Evolutionary conservation across 768 basidiomycete species (phyloP), one percentile per base, ranked within the genome.

Genomic region (Pulveroboletus sp.): DNA sequence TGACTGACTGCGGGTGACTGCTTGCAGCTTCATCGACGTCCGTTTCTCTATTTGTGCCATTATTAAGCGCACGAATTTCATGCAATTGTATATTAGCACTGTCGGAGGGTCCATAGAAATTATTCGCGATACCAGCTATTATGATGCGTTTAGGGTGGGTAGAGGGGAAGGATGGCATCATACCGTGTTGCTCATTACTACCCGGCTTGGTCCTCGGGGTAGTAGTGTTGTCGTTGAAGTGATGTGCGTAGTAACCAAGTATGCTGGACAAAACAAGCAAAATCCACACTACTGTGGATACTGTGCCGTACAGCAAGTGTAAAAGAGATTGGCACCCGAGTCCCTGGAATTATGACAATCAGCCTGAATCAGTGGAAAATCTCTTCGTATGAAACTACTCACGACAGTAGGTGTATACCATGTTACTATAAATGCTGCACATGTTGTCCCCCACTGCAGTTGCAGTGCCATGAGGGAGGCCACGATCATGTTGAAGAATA

Each of bases 291-390:
- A 49, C 1, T 2, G 66, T 72, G 1, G 71, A 66, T 6, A 60
- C 1, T 6, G 30, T 13, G 2, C 58, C 71, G 12, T 69, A 71
- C 14, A 63, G 36, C 30, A 69, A 20, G 43, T 71, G 71, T 1
- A 61, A 57, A 0, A 56, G 49, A 3, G 69, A 71, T 46, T 69
- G 68, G 37, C 71, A 72, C 11, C 71, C 71, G 2, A 73, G 26
- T 16, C 64, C 63, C 63, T 60, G 27, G 27, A n/a, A 20, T n/a
- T n/a, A n/a, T n/a, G 12, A 26, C 6, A 7, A 43, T 13, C 17
- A 34, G 6, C 1, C 20, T 34, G 10, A 47, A 17, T 38, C 23
- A 41, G 4, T 14, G 6, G 13, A 20, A 29, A 23, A 32, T 29
- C 24, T 14, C 35, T n/a, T 4, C 1, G 1, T 10, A 2, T 6